Conservation (phyloP, 2,329 filamentous ascomycete species). For the Metarhizium sp. region DNA sequence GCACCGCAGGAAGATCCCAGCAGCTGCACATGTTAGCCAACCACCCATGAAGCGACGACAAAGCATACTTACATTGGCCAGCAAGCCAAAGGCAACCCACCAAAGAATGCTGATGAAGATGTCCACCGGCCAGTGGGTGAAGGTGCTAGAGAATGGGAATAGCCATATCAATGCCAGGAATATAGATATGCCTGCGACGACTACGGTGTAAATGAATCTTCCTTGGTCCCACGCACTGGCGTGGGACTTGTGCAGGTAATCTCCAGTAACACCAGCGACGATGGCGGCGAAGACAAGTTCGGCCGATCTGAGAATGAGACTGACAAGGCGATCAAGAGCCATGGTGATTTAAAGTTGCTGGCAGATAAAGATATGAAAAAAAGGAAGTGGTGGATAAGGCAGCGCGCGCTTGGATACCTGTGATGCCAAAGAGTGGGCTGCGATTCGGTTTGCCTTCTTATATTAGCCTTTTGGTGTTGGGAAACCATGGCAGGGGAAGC, state of each 20-base stretch:
- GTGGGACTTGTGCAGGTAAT: constrained; percentile 47
- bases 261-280: constrained; percentile 59
- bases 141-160: constrained; percentile 57
- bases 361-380: neutral
- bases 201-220: constrained; percentile 67
- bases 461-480: no score
- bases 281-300: constrained; percentile 64
- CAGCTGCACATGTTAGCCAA: constrained; percentile 19
- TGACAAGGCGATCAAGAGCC: constrained; percentile 31
- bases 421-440: neutral
- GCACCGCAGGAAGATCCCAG: constrained; percentile 41
- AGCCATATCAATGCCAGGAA: constrained; percentile 63
- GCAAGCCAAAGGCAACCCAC: constrained; percentile 60
- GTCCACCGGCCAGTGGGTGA: constrained; percentile 64
- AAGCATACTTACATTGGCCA: constrained; percentile 45
- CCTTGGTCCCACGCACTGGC: constrained; percentile 43
- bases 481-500: neutral
- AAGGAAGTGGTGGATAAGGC: neutral
- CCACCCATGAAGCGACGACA: neutral
- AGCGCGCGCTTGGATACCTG: neutral
- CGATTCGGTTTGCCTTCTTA: neutral
- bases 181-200: constrained; percentile 60
- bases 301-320: constrained; percentile 27
- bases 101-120: constrained; percentile 58
- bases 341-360: constrained; percentile 14